phyloP scores from a whole-genome alignment of 768 basidiomycete species.

The Leucosporidium scottii region DNA sequence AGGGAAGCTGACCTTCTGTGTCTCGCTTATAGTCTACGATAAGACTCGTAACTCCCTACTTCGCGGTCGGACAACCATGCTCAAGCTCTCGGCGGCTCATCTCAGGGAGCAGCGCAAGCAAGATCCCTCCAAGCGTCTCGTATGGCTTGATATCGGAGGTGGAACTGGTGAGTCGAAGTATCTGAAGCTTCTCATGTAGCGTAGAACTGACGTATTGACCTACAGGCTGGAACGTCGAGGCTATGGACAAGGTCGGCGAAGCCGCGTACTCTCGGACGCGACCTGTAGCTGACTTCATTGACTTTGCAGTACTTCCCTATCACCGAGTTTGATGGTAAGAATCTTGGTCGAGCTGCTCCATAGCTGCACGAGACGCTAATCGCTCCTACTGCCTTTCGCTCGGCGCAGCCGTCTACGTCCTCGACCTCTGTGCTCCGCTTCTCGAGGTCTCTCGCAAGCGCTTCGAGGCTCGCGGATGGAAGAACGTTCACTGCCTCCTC shows the following conservation, averaged over 20 bases:
- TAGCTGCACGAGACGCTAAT: background rate
- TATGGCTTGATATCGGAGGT: slow-evolving; percentile 75
- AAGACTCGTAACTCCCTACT: slow-evolving; percentile 56
- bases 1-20: background rate
- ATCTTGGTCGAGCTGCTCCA: background rate
- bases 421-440: slow-evolving; percentile 65
- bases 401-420: slow-evolving; percentile 52
- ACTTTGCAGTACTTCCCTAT: slow-evolving; percentile 50
- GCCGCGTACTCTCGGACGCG: background rate
- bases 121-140: slow-evolving; percentile 49
- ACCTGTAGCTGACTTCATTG: background rate
- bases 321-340: slow-evolving; percentile 50
- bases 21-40: slow-evolving; percentile 54
- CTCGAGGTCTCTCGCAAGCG: slow-evolving; percentile 63
- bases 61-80: slow-evolving; percentile 65
- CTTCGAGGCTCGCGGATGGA: slow-evolving; percentile 62
- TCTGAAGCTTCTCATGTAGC: background rate
- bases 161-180: slow-evolving; percentile 50
- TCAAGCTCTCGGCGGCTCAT: slow-evolving; percentile 59
- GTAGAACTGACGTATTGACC: background rate
- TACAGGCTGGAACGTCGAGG: slow-evolving; percentile 63
- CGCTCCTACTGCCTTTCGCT: background rate
- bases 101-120: slow-evolving; percentile 48
- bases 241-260: slow-evolving; percentile 48
- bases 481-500: slow-evolving; percentile 61